phyloP scores from a whole-genome alignment of 2,329 filamentous ascomycete genomes.

The Trichoderma asperellum region DNA sequence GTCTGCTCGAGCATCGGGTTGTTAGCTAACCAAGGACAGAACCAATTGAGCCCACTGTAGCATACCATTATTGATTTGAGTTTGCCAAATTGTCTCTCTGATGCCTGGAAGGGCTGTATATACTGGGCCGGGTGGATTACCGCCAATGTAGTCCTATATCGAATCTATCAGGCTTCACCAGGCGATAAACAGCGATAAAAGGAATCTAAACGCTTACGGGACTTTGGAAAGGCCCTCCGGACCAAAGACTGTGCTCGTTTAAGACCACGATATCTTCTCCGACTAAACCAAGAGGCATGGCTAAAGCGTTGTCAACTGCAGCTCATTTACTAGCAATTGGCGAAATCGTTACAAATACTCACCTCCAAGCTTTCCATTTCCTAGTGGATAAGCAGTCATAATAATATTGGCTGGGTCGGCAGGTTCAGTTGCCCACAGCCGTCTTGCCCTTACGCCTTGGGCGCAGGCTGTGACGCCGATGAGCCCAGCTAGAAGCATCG shows the following conservation, averaged over 20 bases:
- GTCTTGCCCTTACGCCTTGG: slow-evolving; percentile 2
- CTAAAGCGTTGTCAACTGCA: slow-evolving; percentile 6
- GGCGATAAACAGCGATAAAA: neutral
- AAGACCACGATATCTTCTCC: slow-evolving; percentile 29
- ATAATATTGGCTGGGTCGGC: slow-evolving; percentile 29
- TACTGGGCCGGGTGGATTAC: slow-evolving; percentile 27
- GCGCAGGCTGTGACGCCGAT: slow-evolving; percentile 11
- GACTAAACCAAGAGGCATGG: slow-evolving; percentile 30
- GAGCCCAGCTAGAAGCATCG: slow-evolving; percentile 12
- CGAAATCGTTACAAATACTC: neutral
- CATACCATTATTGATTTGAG: slow-evolving; percentile 24
- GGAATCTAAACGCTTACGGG: slow-evolving; percentile 11
- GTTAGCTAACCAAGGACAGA: neutral
- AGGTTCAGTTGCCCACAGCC: slow-evolving; percentile 16
- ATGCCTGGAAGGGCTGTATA: slow-evolving; percentile 30
- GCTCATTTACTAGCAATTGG: neutral
- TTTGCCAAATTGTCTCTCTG: slow-evolving; percentile 30
- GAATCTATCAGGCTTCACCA: neutral
- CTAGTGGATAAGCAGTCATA: slow-evolving; percentile 31
- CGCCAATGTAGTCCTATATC: slow-evolving; percentile 31
- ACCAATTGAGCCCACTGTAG: neutral
- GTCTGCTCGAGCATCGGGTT: neutral
- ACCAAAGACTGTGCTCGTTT: slow-evolving; percentile 32
- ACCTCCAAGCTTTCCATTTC: slow-evolving; percentile 33
- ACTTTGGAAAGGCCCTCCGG: slow-evolving; percentile 32